Base-by-base conservation (phyloP, 2,329 filamentous ascomycete genomes). In the Scytalidium sp. region DNA sequence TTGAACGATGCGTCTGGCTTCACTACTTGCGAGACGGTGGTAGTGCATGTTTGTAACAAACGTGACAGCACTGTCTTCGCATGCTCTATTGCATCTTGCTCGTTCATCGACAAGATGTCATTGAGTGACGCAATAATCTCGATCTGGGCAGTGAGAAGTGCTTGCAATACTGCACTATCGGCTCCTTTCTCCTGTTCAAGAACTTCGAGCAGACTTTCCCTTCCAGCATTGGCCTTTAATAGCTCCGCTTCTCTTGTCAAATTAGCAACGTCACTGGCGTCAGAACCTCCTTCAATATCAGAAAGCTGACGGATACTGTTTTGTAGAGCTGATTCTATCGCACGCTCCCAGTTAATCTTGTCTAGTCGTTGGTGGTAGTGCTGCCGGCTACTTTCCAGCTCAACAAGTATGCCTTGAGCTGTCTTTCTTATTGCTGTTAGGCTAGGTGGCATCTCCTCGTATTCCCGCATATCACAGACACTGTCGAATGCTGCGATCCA, bases 401-500 rank as follows among this genome's bases (percentile, higher is more conserved):
- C 95, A 6, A 90, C 76, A 22, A 96, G 77, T 40, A 97, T 92
- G 1, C 93, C 94, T 50, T 90, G 83, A 0, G 93, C 93, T 1
- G 90, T 92, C 68, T 93, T 95, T 50, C 91, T 85, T 73, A 97
- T 88, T 0, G 87, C 80, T 2, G 77, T 69, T 41, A 96, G 72
- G 57, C 83, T 88, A 25, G 79, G 71, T 1, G 91, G 83, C 78
- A 85, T 84, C 13, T 84, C 79, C 52, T 87, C 85, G 19, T 84
- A 80, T 46, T 87, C 86, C 17, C 84, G 79, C 43, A 77, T 78
- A 36, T 90, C 89, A 58, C 87, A 93, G 2, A 95, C 81, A 1
- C 80, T 76, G 55, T 97, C 93, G 60, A 97, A 99, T 2, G 91
- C 90, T 1, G 88, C 88, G 50, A 97, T 87, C 94, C 94, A 99